Conservation (phyloP, 768 basidiomycete species). For the Chiua virens region DNA sequence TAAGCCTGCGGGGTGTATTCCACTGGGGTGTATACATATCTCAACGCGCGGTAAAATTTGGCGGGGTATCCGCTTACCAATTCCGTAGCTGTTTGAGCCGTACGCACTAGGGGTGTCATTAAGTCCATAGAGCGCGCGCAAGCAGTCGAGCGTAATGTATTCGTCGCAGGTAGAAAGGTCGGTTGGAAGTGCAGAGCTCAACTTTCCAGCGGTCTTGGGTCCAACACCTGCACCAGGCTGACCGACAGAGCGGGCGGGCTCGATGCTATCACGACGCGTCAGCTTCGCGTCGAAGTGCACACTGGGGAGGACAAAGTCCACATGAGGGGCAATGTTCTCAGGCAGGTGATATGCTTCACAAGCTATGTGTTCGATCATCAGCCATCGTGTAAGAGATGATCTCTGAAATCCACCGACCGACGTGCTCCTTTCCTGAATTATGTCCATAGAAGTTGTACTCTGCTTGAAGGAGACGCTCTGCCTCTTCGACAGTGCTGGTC, state of each 20-base stretch:
- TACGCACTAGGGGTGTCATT: conserved; percentile 26
- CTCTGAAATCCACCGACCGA: conserved; percentile 14
- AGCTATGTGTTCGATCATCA: conserved; percentile 13
- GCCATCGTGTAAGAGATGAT: background rate
- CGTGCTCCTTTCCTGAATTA: conserved; percentile 21
- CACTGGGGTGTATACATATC: conserved; percentile 14
- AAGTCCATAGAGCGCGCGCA: conserved; percentile 27
- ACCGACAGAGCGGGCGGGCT: conserved; percentile 15
- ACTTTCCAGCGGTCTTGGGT: conserved; percentile 9
- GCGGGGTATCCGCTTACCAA: conserved; percentile 18
- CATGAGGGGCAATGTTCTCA: conserved; percentile 21
- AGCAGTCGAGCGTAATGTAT: conserved; percentile 30
- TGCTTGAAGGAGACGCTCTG: conserved; percentile 31
- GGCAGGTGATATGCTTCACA: conserved; percentile 36
- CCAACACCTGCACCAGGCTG: conserved; percentile 7
- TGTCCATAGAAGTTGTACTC: conserved; percentile 33
- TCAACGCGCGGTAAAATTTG: background rate
- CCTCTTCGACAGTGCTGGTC: conserved; percentile 29
- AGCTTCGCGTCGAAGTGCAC: conserved; percentile 32
- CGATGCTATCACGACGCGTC: conserved; percentile 4
- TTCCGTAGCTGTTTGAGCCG: conserved; percentile 33
- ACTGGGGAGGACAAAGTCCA: conserved; percentile 30
- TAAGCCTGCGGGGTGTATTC: conserved; percentile 37
- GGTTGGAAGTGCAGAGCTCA: conserved; percentile 4
- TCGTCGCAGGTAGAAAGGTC: conserved; percentile 21